These are phyloP conservation scores for Hortaea werneckii DNA, from an alignment of 2,329 filamentous ascomycete genomes.

Conservation along the genomic window DNA sequence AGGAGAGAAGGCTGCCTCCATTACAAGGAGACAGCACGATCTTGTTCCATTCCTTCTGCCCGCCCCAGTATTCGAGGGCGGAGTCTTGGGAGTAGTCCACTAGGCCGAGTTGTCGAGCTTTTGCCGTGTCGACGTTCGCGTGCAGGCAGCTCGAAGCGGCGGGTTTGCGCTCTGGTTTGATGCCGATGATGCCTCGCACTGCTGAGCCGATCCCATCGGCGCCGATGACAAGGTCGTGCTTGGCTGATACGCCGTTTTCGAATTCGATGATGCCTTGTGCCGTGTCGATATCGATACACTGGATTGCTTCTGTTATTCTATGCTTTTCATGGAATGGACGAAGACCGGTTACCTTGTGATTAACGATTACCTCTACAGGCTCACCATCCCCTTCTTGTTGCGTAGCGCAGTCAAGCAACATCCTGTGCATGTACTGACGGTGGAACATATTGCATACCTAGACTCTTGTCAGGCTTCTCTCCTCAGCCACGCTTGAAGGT, in stretches of 20 bases:
- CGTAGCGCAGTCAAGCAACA: conserved; percentile 50
- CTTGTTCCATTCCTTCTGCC: conserved; percentile 54
- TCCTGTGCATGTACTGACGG: conserved; percentile 56
- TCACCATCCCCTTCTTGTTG: conserved; percentile 43
- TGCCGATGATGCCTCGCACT: conserved; percentile 54
- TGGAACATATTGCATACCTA: conserved; percentile 57
- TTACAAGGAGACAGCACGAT: conserved; percentile 63
- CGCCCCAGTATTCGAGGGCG: conserved; percentile 62
- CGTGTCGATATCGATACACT: conserved; percentile 40
- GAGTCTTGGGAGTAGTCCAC: conserved; percentile 51
- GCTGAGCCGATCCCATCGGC: conserved; percentile 58
- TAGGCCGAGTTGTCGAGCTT: conserved; percentile 50
- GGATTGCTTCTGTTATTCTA: too few relatives aligned
- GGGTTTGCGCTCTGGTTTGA: conserved; percentile 49
- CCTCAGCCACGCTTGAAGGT: background rate
- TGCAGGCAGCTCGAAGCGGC: conserved; percentile 54
- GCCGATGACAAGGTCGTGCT: conserved; percentile 53
- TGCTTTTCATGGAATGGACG: too few relatives aligned
- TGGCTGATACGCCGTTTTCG: conserved; percentile 38
- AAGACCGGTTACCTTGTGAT: conserved; percentile 37
- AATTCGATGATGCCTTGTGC: conserved; percentile 39
- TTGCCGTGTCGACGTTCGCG: conserved; percentile 52
- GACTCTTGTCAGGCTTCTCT: background rate
- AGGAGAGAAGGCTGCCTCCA: conserved; percentile 53
- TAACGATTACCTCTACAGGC: conserved; percentile 46